These are phyloP conservation scores for Neofusicoccum laricinum DNA, from an alignment of 2,329 filamentous ascomycete species.

Conservation along the genomic window DNA sequence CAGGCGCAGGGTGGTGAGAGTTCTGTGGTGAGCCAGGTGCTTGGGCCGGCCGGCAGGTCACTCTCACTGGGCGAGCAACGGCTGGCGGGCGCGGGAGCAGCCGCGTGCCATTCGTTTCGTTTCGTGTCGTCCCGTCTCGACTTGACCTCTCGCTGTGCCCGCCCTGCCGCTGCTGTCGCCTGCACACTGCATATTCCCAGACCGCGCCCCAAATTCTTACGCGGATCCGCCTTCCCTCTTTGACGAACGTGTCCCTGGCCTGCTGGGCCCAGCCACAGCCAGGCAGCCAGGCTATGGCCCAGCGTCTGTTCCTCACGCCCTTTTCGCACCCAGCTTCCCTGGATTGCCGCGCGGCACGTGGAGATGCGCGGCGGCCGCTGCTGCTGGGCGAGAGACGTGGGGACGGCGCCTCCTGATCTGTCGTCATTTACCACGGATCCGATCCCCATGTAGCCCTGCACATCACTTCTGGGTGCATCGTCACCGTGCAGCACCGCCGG, in stretches of 20 bases:
- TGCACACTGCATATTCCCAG: too few species aligned
- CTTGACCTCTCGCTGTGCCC: not conserved
- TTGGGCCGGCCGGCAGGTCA: not conserved
- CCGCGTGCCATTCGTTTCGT: not conserved
- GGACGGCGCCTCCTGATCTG: not conserved
- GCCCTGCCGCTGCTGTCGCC: too few species aligned
- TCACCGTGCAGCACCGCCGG: not conserved
- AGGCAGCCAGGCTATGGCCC: too few species aligned
- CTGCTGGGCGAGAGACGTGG: not conserved
- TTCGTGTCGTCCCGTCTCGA: not conserved
- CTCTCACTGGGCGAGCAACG: too few species aligned
- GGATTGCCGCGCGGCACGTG: not conserved
- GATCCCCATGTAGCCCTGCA: constrained; percentile 7
- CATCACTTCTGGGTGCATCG: not conserved
- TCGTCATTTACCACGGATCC: not conserved
- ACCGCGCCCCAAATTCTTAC: not conserved
- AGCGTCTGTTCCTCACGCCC: not conserved
- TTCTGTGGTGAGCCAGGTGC: not conserved
- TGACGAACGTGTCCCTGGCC: not conserved
- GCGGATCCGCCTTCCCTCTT: constrained; percentile 2
- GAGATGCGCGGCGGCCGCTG: not conserved
- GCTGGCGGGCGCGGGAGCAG: not conserved
- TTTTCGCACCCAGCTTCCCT: not conserved
- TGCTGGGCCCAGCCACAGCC: not conserved
- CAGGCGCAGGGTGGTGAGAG: not conserved